Base-by-base conservation (phyloP, 2,329 filamentous ascomycete genomes). In the Penicillium fuscoglaucum region DNA sequence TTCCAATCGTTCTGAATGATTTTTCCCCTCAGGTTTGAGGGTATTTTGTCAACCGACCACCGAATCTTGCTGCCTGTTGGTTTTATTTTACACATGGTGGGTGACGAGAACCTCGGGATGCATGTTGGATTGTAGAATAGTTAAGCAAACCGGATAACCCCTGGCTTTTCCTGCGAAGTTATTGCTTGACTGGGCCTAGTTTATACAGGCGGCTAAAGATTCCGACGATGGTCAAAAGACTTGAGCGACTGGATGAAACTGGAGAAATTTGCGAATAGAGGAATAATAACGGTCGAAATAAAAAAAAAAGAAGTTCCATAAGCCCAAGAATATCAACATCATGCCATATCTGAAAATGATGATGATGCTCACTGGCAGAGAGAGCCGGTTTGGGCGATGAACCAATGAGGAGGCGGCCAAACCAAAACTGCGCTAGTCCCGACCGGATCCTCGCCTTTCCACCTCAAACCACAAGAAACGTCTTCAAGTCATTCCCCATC, bases 401-500 rank as follows among this genome's bases (percentile, higher is more conserved):
- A 59, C 73, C 73, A 76, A 76, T 75, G 61, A 75, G 66, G 45
- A 55, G 39, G 50, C 62, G 26, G 66, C 62, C 64, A 71, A 75
- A 76, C 68, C 55, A 61, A 63, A 68, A 68, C 67, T 66, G 70
- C 68, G 68, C 70, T 72, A 69, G 65, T 68, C 69, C 55, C 50
- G 50, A 57, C 55, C 73, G 69, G 71, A 71, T 68, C 60, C 71
- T 73, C 70, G 69, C 69, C 72, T 72, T 72, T 75, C 72, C 69
- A 73, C 70, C 69, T 74, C 73, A 71, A 74, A 74, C 72, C 72
- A 75, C 70, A 68, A 65, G 64, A 67, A 58, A 69, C 69, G 65
- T 71, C 68, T 70, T 71, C 65, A 66, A 58, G 58, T 62, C 68
- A 65, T 66, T 64, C 66, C 66, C 66, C 66, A 70, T 69, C 68